A percentile compares a stretch with the other conserved stretches of the same genome.
These are phyloP conservation scores for Hamamelis virginiana DNA, from an alignment of 164 flowering plant genomes.

Conservation along the genomic window DNA sequence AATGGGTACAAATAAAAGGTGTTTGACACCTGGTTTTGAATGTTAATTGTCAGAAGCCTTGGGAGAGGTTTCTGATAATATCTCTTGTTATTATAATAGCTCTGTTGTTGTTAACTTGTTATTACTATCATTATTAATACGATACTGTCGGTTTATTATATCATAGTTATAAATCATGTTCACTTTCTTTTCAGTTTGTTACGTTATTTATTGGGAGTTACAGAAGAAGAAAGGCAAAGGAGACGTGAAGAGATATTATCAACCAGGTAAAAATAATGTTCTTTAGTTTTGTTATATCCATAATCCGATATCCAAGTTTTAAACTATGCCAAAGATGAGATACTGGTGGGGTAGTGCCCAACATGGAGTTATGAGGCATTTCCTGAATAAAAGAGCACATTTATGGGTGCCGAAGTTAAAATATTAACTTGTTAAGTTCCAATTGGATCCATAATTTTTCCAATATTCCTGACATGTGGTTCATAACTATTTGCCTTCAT, in stretches of 20 bases:
- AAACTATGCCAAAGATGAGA: neutral
- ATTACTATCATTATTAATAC: neutral
- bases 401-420: neutral
- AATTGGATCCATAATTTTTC: too few species aligned
- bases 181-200: slow-evolving; percentile 54
- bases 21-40: too few species aligned
- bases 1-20: too few species aligned
- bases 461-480: too few species aligned
- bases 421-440: too few species aligned
- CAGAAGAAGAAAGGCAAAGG: slow-evolving; percentile 85
- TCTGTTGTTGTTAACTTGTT: neutral
- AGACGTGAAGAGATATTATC: slow-evolving; percentile 92
- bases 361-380: neutral
- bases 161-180: neutral
- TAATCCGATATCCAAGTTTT: neutral
- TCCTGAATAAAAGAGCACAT: neutral
- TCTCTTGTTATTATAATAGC: too few species aligned
- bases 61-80: too few species aligned
- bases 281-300: neutral
- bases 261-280: slow-evolving; percentile 57
- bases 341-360: too few species aligned
- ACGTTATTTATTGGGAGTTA: slow-evolving; percentile 75
- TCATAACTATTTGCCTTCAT: too few species aligned
- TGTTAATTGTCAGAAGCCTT: too few species aligned
- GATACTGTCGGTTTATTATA: neutral